A percentile compares a stretch with the other conserved stretches of the same genome.
These are phyloP conservation scores for Annulohypoxylon nitens DNA, from an alignment of 495 filamentous ascomycete species.

Conservation along the genomic window DNA sequence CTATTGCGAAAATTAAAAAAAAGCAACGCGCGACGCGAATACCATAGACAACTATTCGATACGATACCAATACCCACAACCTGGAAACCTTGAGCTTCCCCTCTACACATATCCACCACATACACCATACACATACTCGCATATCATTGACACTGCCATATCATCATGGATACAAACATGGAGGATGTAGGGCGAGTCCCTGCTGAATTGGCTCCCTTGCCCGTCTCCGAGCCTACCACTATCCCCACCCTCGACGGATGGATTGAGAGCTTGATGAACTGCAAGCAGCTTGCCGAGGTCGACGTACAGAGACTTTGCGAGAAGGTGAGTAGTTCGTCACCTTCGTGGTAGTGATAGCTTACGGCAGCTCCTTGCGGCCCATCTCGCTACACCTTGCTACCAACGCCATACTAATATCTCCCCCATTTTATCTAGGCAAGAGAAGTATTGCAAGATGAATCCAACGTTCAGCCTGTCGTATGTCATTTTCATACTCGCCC, in stretches of 20 bases:
- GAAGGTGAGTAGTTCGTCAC: constrained; percentile 75
- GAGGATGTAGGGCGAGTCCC: constrained; percentile 91
- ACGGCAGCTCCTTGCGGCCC: constrained; percentile 5
- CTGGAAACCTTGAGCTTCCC: neutral
- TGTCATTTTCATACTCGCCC: constrained; percentile 53
- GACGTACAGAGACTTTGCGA: constrained; percentile 98
- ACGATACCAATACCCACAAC: constrained; percentile 2
- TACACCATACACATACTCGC: too few species aligned
- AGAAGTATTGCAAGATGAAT: constrained; percentile 96
- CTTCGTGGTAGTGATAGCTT: constrained; percentile 16
- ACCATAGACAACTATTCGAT: neutral
- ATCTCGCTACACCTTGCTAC: constrained; percentile 29
- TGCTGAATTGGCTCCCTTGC: constrained; percentile 80
- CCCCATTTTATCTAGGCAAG: constrained; percentile 72
- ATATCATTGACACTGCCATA: constrained; percentile 5
- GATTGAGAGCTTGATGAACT: constrained; percentile 98
- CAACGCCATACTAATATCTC: constrained; percentile 27
- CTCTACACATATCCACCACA: neutral
- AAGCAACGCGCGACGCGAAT: constrained; percentile 13
- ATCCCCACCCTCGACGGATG: constrained; percentile 96
- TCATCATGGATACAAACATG: constrained; percentile 96
- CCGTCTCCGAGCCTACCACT: constrained; percentile 82
- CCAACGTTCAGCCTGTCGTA: constrained; percentile 99
- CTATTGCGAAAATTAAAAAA: neutral
- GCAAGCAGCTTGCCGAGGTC: constrained; percentile 94